These are phyloP conservation scores for Pythium brachiatum DNA, from an alignment of 352 stramenopile genomes.

Conservation along the genomic window DNA sequence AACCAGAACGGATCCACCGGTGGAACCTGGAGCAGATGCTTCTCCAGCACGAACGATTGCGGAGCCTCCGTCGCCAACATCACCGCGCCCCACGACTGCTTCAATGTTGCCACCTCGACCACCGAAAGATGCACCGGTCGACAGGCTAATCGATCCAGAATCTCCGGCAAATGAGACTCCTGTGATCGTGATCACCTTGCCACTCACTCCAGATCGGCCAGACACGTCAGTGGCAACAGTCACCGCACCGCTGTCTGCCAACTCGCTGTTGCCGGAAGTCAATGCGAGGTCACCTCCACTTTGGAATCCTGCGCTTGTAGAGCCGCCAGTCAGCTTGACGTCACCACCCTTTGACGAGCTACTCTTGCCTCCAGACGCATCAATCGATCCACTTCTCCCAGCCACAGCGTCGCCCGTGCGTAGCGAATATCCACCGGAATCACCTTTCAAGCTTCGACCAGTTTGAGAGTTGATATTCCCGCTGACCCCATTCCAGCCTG, in stretches of 20 bases:
- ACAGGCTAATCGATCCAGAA: constrained; percentile 65
- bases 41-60: constrained; percentile 70
- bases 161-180: constrained; percentile 52
- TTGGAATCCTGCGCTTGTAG: constrained; percentile 31
- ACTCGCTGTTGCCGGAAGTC: constrained; percentile 62
- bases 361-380: constrained; percentile 58
- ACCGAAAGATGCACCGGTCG: constrained; percentile 58
- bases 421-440: constrained; percentile 58
- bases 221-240: constrained; percentile 70
- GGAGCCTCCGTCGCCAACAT: constrained; percentile 55
- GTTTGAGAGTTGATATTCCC: constrained; percentile 66
- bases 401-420: constrained; percentile 55
- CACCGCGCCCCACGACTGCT: constrained; percentile 55
- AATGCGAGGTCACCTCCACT: constrained; percentile 80
- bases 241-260: constrained; percentile 76
- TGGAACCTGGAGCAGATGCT: constrained; percentile 32
- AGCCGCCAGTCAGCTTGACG: constrained; percentile 69
- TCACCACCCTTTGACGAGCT: constrained; percentile 56
- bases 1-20: constrained; percentile 51
- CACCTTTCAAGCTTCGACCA: constrained; percentile 44
- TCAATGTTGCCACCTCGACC: constrained; percentile 67
- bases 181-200: constrained; percentile 60
- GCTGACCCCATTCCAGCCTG: constrained; percentile 60
- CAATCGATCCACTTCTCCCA: constrained; percentile 40
- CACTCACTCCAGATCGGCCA: constrained; percentile 72